A percentile compares a stretch with the other conserved stretches of the same genome.
Evolutionary conservation across 148 eudicot species (phyloP).

Genomic region (Rhododendron simsii): DNA sequence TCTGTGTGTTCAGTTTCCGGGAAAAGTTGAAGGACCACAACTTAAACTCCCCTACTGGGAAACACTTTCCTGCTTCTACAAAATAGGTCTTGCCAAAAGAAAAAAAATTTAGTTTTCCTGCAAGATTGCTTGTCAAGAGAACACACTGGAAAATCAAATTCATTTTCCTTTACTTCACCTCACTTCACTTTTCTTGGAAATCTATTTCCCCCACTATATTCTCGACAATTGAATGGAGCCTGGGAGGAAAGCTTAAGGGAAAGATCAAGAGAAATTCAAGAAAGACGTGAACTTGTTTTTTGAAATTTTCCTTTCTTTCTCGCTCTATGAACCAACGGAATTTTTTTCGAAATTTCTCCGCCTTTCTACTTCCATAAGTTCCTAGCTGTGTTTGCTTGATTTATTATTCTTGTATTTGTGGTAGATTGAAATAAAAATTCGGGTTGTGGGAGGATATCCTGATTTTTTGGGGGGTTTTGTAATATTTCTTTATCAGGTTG

Average conservation of each 20-base stretch:
- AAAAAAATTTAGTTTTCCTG: too few species aligned
- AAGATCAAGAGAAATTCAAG: background rate
- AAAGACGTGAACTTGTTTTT: background rate
- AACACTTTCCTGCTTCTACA: too few species aligned
- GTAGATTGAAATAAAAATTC: background rate
- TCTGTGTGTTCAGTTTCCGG: too few species aligned
- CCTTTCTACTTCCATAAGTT: background rate
- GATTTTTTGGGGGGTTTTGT: too few species aligned
- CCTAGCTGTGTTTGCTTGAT: background rate
- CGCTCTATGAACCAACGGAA: background rate
- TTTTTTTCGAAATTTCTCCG: background rate
- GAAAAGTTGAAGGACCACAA: too few species aligned
- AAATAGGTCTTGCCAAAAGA: too few species aligned
- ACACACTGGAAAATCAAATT: too few species aligned
- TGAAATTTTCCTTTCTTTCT: background rate
- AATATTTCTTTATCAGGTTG: conserved; percentile 43
- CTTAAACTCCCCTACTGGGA: too few species aligned
- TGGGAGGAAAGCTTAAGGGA: background rate
- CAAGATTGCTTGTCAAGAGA: background rate
- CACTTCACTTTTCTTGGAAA: background rate
- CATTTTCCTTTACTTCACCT: background rate
- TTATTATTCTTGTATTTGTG: background rate
- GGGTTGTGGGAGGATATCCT: background rate
- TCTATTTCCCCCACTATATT: background rate
- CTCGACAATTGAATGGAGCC: background rate